Evolutionary conservation across 2,329 filamentous ascomycete species (phyloP).

Genomic region (Taxawa tesnikishii): DNA sequence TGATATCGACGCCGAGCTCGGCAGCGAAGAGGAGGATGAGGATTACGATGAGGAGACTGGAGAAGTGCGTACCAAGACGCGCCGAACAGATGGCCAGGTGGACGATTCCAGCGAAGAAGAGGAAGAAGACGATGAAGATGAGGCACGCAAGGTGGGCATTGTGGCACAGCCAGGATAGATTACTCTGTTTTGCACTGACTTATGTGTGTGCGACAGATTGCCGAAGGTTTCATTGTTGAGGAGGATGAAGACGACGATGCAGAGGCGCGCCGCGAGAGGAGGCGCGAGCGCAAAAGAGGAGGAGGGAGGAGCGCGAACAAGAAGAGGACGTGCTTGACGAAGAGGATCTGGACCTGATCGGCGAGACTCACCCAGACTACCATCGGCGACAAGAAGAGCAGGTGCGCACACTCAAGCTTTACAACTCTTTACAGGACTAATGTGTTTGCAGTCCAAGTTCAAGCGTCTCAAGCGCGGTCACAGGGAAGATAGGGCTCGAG

Average conservation of each 20-base stretch:
- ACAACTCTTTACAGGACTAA: neutral
- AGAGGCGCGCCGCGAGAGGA: slow-evolving; percentile 49
- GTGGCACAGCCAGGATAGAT: too few relatives aligned
- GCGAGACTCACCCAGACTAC: slow-evolving; percentile 62
- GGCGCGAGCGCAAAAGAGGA: slow-evolving; percentile 64
- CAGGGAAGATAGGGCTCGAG: slow-evolving; percentile 52
- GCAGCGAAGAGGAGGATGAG: slow-evolving; percentile 71
- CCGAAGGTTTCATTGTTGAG: slow-evolving; percentile 91
- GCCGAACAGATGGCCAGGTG: slow-evolving; percentile 32
- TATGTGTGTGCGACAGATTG: slow-evolving; percentile 46
- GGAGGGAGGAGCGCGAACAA: slow-evolving; percentile 62
- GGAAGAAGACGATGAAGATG: slow-evolving; percentile 75
- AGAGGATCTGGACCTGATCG: slow-evolving; percentile 91
- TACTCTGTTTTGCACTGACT: neutral
- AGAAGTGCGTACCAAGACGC: slow-evolving; percentile 36
- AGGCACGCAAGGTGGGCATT: slow-evolving; percentile 55
- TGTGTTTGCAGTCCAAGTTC: slow-evolving; percentile 59
- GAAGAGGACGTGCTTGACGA: slow-evolving; percentile 82
- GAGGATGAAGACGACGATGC: slow-evolving; percentile 74
- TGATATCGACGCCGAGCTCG: slow-evolving; percentile 73
- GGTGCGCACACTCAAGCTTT: slow-evolving; percentile 37
- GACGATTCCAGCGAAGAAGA: slow-evolving; percentile 89
- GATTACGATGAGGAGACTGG: slow-evolving; percentile 70
- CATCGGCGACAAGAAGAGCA: slow-evolving; percentile 55
- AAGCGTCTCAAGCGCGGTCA: slow-evolving; percentile 93